Conservation (phyloP, 2,329 filamentous ascomycete species). For the Phoma sp. region DNA sequence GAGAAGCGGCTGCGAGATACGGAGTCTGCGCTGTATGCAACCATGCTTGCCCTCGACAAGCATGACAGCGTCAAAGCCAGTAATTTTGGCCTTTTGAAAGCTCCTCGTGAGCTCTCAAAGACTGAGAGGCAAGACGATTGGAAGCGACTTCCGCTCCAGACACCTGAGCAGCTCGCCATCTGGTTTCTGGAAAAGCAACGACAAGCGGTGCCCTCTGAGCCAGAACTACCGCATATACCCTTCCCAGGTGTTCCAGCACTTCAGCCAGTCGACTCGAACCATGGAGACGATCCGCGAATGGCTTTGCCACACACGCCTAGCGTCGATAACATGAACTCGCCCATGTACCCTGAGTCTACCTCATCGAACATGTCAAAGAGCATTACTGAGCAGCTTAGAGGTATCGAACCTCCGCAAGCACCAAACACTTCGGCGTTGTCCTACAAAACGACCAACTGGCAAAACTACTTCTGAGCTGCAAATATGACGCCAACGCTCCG, state of each 20-base stretch:
- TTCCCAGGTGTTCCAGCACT: conserved; percentile 5
- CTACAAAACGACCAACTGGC: conserved; percentile 10
- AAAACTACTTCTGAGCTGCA: conserved; percentile 15
- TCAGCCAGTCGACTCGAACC: neutral
- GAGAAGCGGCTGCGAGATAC: conserved; percentile 36
- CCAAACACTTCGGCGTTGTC: conserved; percentile 11
- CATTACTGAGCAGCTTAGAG: conserved; percentile 12
- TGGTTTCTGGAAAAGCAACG: conserved; percentile 30
- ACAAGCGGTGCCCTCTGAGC: conserved; percentile 7
- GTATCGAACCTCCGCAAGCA: conserved; percentile 14
- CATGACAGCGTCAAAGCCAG: conserved; percentile 1
- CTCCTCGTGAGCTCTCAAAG: conserved; percentile 27
- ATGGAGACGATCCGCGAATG: conserved; percentile 1
- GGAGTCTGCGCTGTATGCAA: conserved; percentile 29
- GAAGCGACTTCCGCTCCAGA: conserved; percentile 31
- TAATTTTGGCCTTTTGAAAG: neutral
- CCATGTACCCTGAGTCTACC: conserved; percentile 2
- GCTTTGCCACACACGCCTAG: conserved; percentile 5
- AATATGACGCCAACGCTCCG: neutral
- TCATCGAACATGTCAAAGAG: conserved; percentile 8
- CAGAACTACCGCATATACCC: conserved; percentile 9
- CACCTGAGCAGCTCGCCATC: conserved; percentile 25
- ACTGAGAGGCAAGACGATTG: conserved; percentile 33
- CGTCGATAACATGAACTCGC: neutral
- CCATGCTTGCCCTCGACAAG: conserved; percentile 22